These are phyloP conservation scores for Drosera capensis DNA, from an alignment of 148 eudicot genomes.

Conservation along the genomic window DNA sequence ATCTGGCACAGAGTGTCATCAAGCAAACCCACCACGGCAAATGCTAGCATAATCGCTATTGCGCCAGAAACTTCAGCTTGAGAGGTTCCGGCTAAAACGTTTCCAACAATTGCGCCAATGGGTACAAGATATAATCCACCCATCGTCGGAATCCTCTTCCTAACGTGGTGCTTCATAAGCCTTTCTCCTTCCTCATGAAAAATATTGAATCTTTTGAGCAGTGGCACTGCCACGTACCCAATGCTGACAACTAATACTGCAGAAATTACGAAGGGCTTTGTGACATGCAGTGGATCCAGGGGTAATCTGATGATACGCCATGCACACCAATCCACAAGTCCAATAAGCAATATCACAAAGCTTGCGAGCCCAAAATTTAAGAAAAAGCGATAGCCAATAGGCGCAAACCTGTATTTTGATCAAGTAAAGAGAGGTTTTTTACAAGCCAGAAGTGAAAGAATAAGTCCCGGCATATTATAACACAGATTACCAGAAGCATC, in stretches of 20 bases:
- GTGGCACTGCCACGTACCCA: slow-evolving; percentile 67
- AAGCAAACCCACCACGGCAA: slow-evolving; percentile 69
- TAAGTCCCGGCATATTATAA: neutral
- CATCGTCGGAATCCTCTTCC: slow-evolving; percentile 72
- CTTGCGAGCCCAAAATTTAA: slow-evolving; percentile 50
- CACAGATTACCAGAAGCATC: too few species aligned
- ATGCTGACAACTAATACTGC: slow-evolving; percentile 42
- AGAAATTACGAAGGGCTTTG: slow-evolving; percentile 61
- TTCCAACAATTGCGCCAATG: slow-evolving; percentile 63
- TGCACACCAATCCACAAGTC: slow-evolving; percentile 65
- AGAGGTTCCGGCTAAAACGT: slow-evolving; percentile 45
- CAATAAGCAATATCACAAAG: slow-evolving; percentile 46
- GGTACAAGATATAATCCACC: slow-evolving; percentile 81
- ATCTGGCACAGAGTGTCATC: slow-evolving; percentile 49
- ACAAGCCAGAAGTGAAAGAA: too few species aligned
- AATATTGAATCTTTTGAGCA: slow-evolving; percentile 47
- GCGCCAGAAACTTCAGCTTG: slow-evolving; percentile 53
- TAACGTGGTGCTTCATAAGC: slow-evolving; percentile 27
- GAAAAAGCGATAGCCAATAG: slow-evolving; percentile 44
- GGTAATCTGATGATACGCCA: slow-evolving; percentile 87
- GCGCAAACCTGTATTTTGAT: slow-evolving; percentile 46
- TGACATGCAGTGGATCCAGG: slow-evolving; percentile 46
- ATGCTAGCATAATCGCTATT: slow-evolving; percentile 50
- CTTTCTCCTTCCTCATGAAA: slow-evolving; percentile 31
- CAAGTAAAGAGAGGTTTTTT: slow-evolving; percentile 1